Conservation (phyloP, 352 stramenopile genomes). For the Globisporangium carolinianum region DNA sequence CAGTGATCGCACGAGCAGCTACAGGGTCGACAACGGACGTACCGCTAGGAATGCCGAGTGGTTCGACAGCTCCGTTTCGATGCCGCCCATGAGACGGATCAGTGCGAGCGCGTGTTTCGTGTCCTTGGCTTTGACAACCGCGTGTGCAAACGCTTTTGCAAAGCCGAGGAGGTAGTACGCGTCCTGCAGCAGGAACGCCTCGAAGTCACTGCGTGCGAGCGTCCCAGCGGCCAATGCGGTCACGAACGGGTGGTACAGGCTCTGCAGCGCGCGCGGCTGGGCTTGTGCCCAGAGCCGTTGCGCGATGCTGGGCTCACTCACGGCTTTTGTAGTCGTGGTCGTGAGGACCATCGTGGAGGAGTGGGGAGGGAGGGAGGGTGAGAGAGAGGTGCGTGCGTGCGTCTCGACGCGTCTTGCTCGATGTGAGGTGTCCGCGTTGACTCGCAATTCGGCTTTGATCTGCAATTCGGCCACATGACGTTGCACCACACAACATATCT, state of each 20-base stretch:
- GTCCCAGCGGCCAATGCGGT: conserved; percentile 24
- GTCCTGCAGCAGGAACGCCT: conserved; percentile 48
- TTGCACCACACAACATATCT: too few species aligned
- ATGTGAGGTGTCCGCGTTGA: too few species aligned
- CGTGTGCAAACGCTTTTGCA: conserved; percentile 39
- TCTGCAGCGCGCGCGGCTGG: conserved; percentile 20
- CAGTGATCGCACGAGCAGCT: too few species aligned
- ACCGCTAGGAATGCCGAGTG: conserved; percentile 43
- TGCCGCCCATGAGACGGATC: conserved; percentile 32
- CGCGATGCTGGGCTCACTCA: conserved; percentile 7
- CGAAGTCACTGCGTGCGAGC: conserved; percentile 25
- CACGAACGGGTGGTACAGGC: conserved; percentile 53
- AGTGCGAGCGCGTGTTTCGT: conserved; percentile 27
- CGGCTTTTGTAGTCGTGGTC: conserved; percentile 2
- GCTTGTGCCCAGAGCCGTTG: conserved; percentile 28
- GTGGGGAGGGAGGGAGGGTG: too few species aligned
- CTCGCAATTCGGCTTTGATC: too few species aligned
- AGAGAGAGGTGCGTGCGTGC: too few species aligned
- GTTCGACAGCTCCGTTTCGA: conserved; percentile 37
- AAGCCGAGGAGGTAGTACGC: conserved; percentile 49
- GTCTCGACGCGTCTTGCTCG: too few species aligned
- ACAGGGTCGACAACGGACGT: too few species aligned
- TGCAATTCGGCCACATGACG: too few species aligned
- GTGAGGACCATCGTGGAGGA: neutral
- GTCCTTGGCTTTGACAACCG: conserved; percentile 32